Evolutionary conservation across 2,329 filamentous ascomycete species (phyloP).

Genomic region (Penicillium olsonii): DNA sequence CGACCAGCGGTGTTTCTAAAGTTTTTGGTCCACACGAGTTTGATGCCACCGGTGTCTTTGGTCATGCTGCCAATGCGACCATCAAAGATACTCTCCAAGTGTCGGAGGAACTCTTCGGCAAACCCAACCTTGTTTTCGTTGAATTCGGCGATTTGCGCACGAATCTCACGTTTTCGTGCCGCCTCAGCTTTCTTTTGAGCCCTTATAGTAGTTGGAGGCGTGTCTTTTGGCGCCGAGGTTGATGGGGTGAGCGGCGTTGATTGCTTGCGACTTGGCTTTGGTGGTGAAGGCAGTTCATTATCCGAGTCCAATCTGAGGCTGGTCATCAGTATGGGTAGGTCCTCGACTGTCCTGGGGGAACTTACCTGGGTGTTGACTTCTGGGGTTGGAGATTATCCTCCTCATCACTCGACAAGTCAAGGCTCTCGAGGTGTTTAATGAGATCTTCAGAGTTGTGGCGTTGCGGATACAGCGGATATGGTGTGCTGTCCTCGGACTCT

Average conservation of each 20-base stretch:
- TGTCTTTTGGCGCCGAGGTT: constrained; percentile 19
- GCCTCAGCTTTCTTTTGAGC: constrained; percentile 42
- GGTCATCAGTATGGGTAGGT: not conserved
- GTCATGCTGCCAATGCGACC: constrained; percentile 53
- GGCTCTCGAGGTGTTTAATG: constrained; percentile 22
- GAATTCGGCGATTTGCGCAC: constrained; percentile 44
- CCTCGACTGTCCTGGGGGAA: not conserved
- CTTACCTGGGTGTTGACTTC: constrained; percentile 22
- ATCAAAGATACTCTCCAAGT: constrained; percentile 56
- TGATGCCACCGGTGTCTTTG: constrained; percentile 57
- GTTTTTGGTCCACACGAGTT: constrained; percentile 63
- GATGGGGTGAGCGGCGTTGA: not conserved
- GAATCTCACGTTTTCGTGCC: constrained; percentile 37
- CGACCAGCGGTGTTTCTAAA: constrained; percentile 64
- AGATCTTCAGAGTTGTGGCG: constrained; percentile 10
- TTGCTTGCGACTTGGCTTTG: not conserved
- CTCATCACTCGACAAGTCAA: constrained; percentile 24
- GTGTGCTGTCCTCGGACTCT: not conserved
- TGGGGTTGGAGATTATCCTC: constrained; percentile 21
- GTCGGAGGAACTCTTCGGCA: constrained; percentile 56
- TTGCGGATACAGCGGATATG: not conserved
- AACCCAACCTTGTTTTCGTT: constrained; percentile 55
- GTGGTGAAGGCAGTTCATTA: not conserved
- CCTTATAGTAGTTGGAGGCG: constrained; percentile 38
- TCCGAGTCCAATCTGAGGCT: not conserved